phyloP scores from a whole-genome alignment of 75 land plant genomes.

The Picea glauca region DNA sequence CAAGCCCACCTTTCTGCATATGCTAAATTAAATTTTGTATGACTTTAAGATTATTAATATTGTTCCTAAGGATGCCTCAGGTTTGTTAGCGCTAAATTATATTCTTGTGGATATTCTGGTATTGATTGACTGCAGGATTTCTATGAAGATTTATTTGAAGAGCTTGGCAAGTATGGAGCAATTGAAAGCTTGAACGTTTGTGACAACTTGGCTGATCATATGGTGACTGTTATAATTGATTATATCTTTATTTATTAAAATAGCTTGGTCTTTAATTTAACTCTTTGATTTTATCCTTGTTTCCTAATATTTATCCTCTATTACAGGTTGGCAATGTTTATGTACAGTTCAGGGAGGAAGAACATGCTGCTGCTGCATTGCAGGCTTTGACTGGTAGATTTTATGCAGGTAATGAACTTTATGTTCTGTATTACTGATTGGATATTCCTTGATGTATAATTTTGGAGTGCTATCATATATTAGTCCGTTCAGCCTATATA shows the following conservation, averaged over 20 bases:
- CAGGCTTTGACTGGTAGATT: conserved; percentile 53
- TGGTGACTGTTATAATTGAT: conserved; percentile 18
- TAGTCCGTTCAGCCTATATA: not conserved
- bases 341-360: conserved; percentile 61
- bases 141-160: conserved; percentile 55
- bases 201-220: conserved; percentile 55
- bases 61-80: too few species aligned
- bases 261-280: not conserved
- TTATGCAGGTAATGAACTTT: conserved; percentile 45
- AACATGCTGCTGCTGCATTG: conserved; percentile 64
- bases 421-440: not conserved
- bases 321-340: conserved; percentile 52
- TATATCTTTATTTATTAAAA: too few species aligned
- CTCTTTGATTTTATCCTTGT: not conserved
- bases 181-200: conserved; percentile 56
- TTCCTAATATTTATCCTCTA: too few species aligned
- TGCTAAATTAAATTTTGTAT: too few species aligned
- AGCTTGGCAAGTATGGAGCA: conserved; percentile 56
- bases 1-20: too few species aligned
- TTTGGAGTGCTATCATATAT: not conserved
- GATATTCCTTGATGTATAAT: not conserved
- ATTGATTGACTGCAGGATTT: conserved; percentile 32
- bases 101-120: too few species aligned
- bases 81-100: too few species aligned
- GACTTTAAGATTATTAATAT: too few species aligned